Evolutionary conservation across 2,329 filamentous ascomycete species (phyloP), one percentile per base, ranked within the genome.

Genomic region (Elsinoe australis): DNA sequence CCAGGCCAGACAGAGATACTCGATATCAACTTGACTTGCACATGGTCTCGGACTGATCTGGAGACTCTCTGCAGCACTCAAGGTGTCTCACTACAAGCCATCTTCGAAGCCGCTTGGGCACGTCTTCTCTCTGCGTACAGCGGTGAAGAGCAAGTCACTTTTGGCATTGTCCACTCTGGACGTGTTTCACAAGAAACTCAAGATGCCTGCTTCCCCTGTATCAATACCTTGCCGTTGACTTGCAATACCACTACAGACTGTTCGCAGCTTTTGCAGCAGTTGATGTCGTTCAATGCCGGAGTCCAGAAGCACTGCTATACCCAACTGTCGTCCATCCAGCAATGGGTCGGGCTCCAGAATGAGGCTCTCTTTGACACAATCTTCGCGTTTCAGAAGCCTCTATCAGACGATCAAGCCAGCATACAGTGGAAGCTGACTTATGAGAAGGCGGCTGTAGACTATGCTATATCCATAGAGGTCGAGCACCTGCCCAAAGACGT

Each of bases 111-210:
- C 2, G 78, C 85, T 2, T 95, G 89, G 89, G 75, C 83, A 2
- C 73, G 80, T 5, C 59, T 95, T 0, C 70, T 95, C 0, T 74
- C 84, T 0, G 77, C 81, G 0, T 95, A 95, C 57, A 74, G 82
- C 10, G 88, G 87, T 1, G 87, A 95, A 59, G 59, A 68, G 2
- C 74, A 74, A 4, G 80, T 92, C 0, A 82, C 82, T 0, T 94
- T 92, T 61, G 90, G 89, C 17, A 73, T 85, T 10, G 85, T 89
- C 0, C 70, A 95, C 5, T 89, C 89, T 6, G 87, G 87, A 1
- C 73, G 87, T 26, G 79, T 69, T 22, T 72, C 73, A 0, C 73
- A 82, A 3, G 68, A 73, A n/a, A 78, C 80, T 0, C 71, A 75
- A 14, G 61, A 71, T 4, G 74, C 76, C 3, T 72, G 78, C 0